These are phyloP conservation scores for Craterostigma plantagineum DNA, from an alignment of 257 asterid species.

Conservation along the genomic window DNA sequence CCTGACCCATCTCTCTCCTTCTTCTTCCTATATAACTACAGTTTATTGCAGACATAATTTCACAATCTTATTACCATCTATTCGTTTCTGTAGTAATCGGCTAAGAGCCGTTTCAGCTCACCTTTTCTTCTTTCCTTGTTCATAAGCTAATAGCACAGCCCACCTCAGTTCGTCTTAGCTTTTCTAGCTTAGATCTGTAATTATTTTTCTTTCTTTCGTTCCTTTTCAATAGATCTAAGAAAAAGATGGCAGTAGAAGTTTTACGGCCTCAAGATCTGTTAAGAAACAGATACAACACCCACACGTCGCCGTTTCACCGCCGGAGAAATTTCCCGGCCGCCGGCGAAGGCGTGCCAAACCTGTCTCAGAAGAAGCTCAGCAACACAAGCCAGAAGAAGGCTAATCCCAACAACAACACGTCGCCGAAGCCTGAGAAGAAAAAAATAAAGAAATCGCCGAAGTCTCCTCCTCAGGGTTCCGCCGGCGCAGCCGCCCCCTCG, in stretches of 20 bases:
- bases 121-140: too few species aligned
- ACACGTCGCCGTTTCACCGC: constrained; percentile 9
- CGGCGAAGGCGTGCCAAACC: constrained; percentile 10
- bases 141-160: too few species aligned
- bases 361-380: constrained; percentile 8
- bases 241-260: constrained; percentile 19
- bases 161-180: too few species aligned
- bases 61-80: too few species aligned
- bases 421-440: constrained; percentile 10
- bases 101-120: too few species aligned
- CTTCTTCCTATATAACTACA: too few species aligned
- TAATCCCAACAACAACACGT: constrained; percentile 1
- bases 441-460: constrained; percentile 6
- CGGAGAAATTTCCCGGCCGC: constrained; percentile 5
- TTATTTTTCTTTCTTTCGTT: not conserved
- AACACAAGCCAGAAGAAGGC: too few species aligned
- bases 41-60: too few species aligned
- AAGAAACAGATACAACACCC: constrained; percentile 8
- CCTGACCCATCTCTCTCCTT: too few species aligned
- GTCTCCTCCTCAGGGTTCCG: too few species aligned
- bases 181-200: not conserved
- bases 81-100: too few species aligned
- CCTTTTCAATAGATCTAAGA: not conserved
- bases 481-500: not conserved
- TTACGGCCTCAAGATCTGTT: constrained; percentile 17